Percentiles rank a stretch among this genome's conserved stretches.
Evolutionary conservation across 345 rosid species (phyloP).

Genomic region (Hypericum androsaemum): DNA sequence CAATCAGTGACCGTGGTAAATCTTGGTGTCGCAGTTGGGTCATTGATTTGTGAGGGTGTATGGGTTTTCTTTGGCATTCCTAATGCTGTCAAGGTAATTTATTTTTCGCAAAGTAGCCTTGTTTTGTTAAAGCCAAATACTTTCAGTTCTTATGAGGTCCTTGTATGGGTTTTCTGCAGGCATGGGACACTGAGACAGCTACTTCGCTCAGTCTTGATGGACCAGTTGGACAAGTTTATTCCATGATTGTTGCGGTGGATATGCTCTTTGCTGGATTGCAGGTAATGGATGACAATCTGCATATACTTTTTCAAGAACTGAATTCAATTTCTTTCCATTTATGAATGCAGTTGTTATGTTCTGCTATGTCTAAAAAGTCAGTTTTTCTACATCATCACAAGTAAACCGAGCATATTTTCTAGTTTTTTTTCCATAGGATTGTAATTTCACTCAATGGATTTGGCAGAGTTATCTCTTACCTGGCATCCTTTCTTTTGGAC

Average conservation of each 20-base stretch:
- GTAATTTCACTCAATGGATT: too few relatives aligned
- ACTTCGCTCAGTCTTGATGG: slow-evolving; percentile 29
- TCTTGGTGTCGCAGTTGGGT: slow-evolving; percentile 39
- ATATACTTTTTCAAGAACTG: background rate
- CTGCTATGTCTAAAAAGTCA: background rate
- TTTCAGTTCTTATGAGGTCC: background rate
- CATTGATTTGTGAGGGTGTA: slow-evolving; percentile 37
- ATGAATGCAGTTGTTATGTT: background rate
- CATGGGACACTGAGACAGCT: slow-evolving; percentile 32
- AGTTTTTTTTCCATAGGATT: slow-evolving; percentile 10
- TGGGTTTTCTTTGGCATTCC: slow-evolving; percentile 60
- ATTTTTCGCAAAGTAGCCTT: background rate
- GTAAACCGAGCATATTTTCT: too few relatives aligned
- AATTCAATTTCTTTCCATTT: background rate
- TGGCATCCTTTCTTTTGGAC: background rate
- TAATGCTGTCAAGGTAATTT: slow-evolving; percentile 40
- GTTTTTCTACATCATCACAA: background rate
- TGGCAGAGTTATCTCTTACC: background rate
- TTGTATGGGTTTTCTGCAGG: slow-evolving; percentile 26
- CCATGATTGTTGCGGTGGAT: slow-evolving; percentile 26
- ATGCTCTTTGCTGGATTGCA: slow-evolving; percentile 57
- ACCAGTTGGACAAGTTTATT: slow-evolving; percentile 38
- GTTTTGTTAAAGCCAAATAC: background rate
- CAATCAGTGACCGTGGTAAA: slow-evolving; percentile 22
- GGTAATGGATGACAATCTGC: slow-evolving; percentile 21